A percentile compares a stretch with the other conserved stretches of the same genome.
Evolutionary conservation across 2,329 filamentous ascomycete species (phyloP).

Genomic region (Diatrype stigma): DNA sequence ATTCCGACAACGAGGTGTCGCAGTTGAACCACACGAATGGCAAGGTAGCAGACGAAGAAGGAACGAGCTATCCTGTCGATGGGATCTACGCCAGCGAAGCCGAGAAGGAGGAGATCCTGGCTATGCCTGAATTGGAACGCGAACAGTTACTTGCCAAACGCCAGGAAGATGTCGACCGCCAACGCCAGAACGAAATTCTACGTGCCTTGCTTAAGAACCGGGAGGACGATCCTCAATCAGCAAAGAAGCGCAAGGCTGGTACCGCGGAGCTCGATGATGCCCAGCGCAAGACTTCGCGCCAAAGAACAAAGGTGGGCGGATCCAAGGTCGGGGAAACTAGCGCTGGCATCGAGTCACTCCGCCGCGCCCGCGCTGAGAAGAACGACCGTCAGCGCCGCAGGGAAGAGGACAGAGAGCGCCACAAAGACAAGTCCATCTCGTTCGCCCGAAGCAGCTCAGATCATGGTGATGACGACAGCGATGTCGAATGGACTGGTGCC

Average conservation of each 20-base stretch:
- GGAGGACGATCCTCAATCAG: slow-evolving; percentile 58
- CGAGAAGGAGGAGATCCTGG: slow-evolving; percentile 76
- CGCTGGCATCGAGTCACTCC: slow-evolving; percentile 67
- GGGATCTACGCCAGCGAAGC: slow-evolving; percentile 73
- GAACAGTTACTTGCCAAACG: slow-evolving; percentile 89
- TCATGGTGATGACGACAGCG: slow-evolving; percentile 64
- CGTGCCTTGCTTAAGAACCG: slow-evolving; percentile 68
- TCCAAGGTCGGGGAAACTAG: slow-evolving; percentile 65
- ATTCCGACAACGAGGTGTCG: slow-evolving; percentile 53
- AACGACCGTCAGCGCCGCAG: slow-evolving; percentile 60
- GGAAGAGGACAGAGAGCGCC: slow-evolving; percentile 56
- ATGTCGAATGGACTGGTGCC: slow-evolving; percentile 68
- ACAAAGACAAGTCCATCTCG: slow-evolving; percentile 44
- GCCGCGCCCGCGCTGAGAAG: slow-evolving; percentile 59
- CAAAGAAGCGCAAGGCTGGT: slow-evolving; percentile 74
- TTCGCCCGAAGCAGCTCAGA: slow-evolving; percentile 36
- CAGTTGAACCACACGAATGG: slow-evolving; percentile 29
- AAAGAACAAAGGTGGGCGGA: slow-evolving; percentile 63
- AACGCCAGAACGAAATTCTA: slow-evolving; percentile 76
- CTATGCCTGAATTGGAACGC: slow-evolving; percentile 83
- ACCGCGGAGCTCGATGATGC: slow-evolving; percentile 74
- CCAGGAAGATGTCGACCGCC: slow-evolving; percentile 74
- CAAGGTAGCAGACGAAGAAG: slow-evolving; percentile 41
- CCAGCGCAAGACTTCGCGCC: slow-evolving; percentile 68
- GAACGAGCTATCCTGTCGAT: slow-evolving; percentile 76